Evolutionary conservation across 2,329 filamentous ascomycete species (phyloP).

Genomic region (Penicillium vulpinum): DNA sequence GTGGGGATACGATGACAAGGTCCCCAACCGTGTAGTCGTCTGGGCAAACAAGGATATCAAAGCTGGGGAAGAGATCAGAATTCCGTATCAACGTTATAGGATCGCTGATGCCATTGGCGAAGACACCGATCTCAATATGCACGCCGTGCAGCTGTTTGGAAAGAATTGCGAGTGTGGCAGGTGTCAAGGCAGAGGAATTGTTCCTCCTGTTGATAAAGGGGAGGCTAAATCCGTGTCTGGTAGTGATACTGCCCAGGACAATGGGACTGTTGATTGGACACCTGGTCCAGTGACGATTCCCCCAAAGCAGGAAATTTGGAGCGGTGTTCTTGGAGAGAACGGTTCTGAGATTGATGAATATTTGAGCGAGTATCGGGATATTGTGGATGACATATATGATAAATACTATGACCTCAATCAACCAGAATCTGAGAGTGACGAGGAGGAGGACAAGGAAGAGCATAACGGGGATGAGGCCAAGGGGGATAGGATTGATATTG

Average conservation of each 20-base stretch:
- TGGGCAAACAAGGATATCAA: slow-evolving; percentile 28
- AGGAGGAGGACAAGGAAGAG: not conserved
- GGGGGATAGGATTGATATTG: too few relatives aligned
- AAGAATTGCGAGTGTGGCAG: slow-evolving; percentile 16
- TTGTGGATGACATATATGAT: not conserved
- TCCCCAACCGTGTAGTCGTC: slow-evolving; percentile 34
- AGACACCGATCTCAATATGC: not conserved
- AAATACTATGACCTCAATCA: not conserved
- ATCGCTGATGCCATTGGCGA: not conserved
- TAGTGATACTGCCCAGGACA: not conserved
- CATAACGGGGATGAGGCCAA: not conserved
- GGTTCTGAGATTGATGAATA: not conserved
- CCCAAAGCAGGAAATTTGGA: not conserved
- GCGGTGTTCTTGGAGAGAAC: not conserved
- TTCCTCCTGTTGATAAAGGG: not conserved
- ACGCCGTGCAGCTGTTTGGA: slow-evolving; percentile 16
- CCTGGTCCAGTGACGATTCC: not conserved
- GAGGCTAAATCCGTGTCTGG: not conserved
- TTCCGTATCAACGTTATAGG: slow-evolving; percentile 19
- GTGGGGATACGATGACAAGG: slow-evolving; percentile 30
- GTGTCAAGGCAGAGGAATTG: not conserved
- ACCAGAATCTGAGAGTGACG: not conserved
- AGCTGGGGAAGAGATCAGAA: slow-evolving; percentile 28
- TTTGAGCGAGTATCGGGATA: not conserved
- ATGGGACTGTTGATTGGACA: not conserved